Percentiles rank a stretch among this genome's conserved stretches.
These are phyloP conservation scores for Maudiozyma humilis DNA, from an alignment of 1,139 yeast genomes.

Conservation along the genomic window DNA sequence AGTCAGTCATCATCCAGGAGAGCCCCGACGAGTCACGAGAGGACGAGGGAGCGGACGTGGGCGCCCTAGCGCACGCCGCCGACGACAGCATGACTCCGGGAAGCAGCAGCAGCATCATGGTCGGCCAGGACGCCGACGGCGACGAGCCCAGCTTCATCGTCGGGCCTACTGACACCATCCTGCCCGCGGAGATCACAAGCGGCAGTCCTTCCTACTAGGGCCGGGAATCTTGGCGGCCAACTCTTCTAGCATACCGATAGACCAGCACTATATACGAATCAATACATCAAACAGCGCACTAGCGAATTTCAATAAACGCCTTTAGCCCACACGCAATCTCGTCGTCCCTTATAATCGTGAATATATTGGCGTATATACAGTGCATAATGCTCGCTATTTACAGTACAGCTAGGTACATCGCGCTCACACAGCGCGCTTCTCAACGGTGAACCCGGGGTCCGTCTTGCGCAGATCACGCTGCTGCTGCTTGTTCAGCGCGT, in stretches of 20 bases:
- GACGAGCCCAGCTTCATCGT: conserved; percentile 8
- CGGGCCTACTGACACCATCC: conserved; percentile 4
- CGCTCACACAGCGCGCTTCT: conserved; percentile 28
- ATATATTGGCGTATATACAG: too few species aligned
- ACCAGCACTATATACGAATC: too few species aligned
- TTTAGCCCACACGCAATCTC: too few species aligned
- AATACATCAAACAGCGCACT: too few species aligned
- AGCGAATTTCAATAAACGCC: too few species aligned
- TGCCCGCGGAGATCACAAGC: conserved; percentile 11
- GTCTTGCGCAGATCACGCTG: conserved; percentile 49
- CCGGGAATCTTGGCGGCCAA: too few species aligned
- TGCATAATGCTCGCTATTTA: conserved; percentile 5
- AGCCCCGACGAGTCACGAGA: conserved; percentile 1
- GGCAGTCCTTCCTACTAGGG: conserved; percentile 1
- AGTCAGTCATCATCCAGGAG: conserved; percentile 6
- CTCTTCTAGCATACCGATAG: too few species aligned
- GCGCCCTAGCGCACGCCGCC: not conserved
- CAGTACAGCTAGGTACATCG: too few species aligned
- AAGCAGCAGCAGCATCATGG: conserved; percentile 1
- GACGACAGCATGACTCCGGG: not conserved
- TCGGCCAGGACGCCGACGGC: conserved; percentile 1
- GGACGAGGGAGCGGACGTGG: not conserved
- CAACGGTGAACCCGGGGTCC: conserved; percentile 53
- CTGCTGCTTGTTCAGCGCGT: conserved; percentile 41
- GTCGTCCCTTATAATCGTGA: too few species aligned